Evolutionary conservation across 352 stramenopile genomes (phyloP).

Genomic region (Phytophthora europaea): DNA sequence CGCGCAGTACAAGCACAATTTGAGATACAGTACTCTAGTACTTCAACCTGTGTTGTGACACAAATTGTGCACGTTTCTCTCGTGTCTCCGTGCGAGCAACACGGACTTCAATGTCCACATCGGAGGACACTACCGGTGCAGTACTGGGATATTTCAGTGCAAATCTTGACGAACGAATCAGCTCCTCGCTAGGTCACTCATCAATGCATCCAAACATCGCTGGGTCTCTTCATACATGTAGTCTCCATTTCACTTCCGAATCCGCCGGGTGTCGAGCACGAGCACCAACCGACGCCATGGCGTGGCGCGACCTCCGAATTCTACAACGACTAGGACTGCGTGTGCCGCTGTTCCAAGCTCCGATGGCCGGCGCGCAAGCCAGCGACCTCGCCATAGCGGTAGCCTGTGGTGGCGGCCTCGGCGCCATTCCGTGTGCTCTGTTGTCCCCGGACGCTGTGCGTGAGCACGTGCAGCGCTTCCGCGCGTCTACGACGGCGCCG

Average conservation of each 20-base stretch:
- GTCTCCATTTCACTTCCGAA: neutral
- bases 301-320: constrained; percentile 40
- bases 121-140: neutral
- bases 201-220: constrained; percentile 1
- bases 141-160: no score
- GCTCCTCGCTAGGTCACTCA: constrained; percentile 23
- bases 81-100: neutral
- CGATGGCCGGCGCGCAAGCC: constrained; percentile 59
- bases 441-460: constrained; percentile 40
- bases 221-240: neutral
- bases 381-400: constrained; percentile 46
- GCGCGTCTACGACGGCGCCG: constrained; percentile 38
- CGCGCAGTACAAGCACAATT: neutral
- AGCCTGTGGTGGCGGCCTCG: constrained; percentile 48
- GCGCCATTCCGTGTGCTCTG: constrained; percentile 54
- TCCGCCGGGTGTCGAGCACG: neutral
- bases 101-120: neutral
- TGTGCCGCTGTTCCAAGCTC: constrained; percentile 54
- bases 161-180: constrained; percentile 15
- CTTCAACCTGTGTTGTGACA: neutral
- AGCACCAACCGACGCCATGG: constrained; percentile 12
- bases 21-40: neutral
- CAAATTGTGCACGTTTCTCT: neutral
- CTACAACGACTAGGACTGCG: constrained; percentile 31
- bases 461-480: constrained; percentile 41